These are phyloP conservation scores for Dioszegia hungarica DNA, from an alignment of 768 basidiomycete genomes.

Conservation along the genomic window DNA sequence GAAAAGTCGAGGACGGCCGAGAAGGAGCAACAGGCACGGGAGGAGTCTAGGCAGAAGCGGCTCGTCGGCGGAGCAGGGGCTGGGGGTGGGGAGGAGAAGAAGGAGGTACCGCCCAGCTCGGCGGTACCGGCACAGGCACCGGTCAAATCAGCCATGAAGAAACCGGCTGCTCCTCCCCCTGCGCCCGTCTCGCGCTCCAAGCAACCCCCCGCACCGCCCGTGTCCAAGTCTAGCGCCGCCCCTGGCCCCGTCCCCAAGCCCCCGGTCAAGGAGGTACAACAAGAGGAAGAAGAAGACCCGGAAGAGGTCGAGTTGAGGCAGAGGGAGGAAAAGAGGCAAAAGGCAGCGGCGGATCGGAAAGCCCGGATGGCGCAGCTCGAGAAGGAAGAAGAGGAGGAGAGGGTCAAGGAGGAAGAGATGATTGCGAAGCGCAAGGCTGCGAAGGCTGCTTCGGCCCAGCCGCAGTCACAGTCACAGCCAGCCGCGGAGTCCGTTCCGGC, in stretches of 20 bases:
- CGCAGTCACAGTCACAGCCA: no score
- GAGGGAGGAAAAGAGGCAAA: slow-evolving; percentile 66
- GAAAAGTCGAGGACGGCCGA: slow-evolving; percentile 75
- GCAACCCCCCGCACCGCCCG: slow-evolving; percentile 19
- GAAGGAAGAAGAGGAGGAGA: slow-evolving; percentile 65
- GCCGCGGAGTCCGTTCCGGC: no score
- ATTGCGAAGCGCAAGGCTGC: slow-evolving; percentile 21
- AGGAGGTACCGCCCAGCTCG: slow-evolving; percentile 39
- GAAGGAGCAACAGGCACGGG: slow-evolving; percentile 72
- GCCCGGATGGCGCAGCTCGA: slow-evolving; percentile 58
- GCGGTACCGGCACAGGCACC: slow-evolving; percentile 53
- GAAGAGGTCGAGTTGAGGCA: slow-evolving; percentile 69
- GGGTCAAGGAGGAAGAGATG: slow-evolving; percentile 55
- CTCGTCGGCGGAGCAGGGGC: slow-evolving; percentile 58
- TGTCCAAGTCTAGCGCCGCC: slow-evolving; percentile 8
- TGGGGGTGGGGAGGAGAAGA: no score
- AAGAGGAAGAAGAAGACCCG: slow-evolving; percentile 57
- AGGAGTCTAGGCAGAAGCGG: slow-evolving; percentile 64
- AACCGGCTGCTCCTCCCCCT: slow-evolving; percentile 52
- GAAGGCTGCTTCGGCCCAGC: slow-evolving; percentile 23
- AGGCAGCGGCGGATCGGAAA: slow-evolving; percentile 63
- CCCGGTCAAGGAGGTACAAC: slow-evolving; percentile 22
- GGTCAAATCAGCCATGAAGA: slow-evolving; percentile 46
- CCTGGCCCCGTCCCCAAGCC: slow-evolving; percentile 12
- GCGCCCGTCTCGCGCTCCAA: slow-evolving; percentile 26